Base-by-base conservation (phyloP, 106 monocot species). In the Chionographis japonica region DNA sequence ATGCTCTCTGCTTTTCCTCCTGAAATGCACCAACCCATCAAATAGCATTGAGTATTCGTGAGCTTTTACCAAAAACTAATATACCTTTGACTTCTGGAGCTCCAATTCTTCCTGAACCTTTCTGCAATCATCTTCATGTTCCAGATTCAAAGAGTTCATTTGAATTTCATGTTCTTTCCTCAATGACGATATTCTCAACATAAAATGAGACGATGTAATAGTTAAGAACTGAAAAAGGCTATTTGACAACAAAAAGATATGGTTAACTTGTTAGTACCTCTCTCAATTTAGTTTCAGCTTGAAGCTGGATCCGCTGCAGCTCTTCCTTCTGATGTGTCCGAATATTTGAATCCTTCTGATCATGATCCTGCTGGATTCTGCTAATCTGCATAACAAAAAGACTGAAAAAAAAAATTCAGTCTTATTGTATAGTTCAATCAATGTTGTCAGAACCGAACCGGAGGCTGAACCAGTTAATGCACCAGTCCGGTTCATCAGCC, bases 141-240 rank as follows among this genome's bases (percentile, higher is more conserved):
- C 75, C 70, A 87, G 75, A 58, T 73, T 93, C 62, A 93, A 60
- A 57, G 83, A 74, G 79, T 85, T 78, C 36, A 90, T 79, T 70
- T 98, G 98, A 70, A 98, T 79, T 73, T 98, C 98, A 68, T 98
- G 90, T 66, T 98, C 98, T 81, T 87, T 98, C 70, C 87, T 85
- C 52, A 93, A 69, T 49, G 70, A 83, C 67, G 83, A 74, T 65
- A 67, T 73, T 83, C 60, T 93, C 98, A 93, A 68, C 19, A 67
- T 60, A 14, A 19, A 76, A 56, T 54, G 13, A 72, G 42, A 55
- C 35, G 14, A 37, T 27, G 3, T 38, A 41, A 50, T 8, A 72
- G 52, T 35, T 41, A 57, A 15, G 37, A 36, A 57, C 5, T 56
- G 4, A 13, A 50, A 0, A 15, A 58, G 39, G 42, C 42, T 13